phyloP scores from a whole-genome alignment of 352 stramenopile genomes.

The Phytophthora multivora region DNA sequence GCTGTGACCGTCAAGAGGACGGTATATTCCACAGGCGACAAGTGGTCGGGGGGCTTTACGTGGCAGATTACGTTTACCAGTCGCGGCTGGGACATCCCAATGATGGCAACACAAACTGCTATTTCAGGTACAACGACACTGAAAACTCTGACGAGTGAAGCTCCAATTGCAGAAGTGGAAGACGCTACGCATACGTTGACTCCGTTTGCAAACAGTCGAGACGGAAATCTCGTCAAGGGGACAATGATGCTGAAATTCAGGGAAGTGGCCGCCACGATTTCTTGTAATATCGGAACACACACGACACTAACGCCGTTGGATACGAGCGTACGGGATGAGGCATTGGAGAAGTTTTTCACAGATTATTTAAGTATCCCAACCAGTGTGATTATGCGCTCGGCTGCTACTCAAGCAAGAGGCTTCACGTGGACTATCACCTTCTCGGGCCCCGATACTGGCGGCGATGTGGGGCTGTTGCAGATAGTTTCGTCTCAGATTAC shows the following conservation, averaged over 20 bases:
- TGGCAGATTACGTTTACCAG: slow-evolving; percentile 94
- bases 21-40: slow-evolving; percentile 80
- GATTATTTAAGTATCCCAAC: slow-evolving; percentile 50
- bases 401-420: slow-evolving; percentile 63
- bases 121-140: slow-evolving; percentile 1
- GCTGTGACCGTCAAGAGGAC: slow-evolving; percentile 79
- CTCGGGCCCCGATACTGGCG: slow-evolving; percentile 61
- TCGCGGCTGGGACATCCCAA: slow-evolving; percentile 85
- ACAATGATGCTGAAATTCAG: slow-evolving; percentile 70
- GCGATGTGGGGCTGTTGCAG: slow-evolving; percentile 75
- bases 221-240: slow-evolving; percentile 93
- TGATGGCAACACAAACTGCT: slow-evolving; percentile 45
- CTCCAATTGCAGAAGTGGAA: slow-evolving; percentile 45
- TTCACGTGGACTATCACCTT: slow-evolving; percentile 89
- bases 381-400: slow-evolving; percentile 60
- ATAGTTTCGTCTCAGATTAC: slow-evolving; percentile 44
- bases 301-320: slow-evolving; percentile 41
- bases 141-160: slow-evolving; percentile 1
- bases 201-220: slow-evolving; percentile 62
- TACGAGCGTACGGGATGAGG: slow-evolving; percentile 35
- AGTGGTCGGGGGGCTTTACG: slow-evolving; percentile 94
- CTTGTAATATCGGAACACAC: slow-evolving; percentile 50
- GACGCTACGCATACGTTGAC: slow-evolving; percentile 44
- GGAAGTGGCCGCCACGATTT: slow-evolving; percentile 38
- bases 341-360: slow-evolving; percentile 49